Conservation (phyloP, 1,284 basidiomycete genomes). For the Pseudozyma hubeiensis region DNA sequence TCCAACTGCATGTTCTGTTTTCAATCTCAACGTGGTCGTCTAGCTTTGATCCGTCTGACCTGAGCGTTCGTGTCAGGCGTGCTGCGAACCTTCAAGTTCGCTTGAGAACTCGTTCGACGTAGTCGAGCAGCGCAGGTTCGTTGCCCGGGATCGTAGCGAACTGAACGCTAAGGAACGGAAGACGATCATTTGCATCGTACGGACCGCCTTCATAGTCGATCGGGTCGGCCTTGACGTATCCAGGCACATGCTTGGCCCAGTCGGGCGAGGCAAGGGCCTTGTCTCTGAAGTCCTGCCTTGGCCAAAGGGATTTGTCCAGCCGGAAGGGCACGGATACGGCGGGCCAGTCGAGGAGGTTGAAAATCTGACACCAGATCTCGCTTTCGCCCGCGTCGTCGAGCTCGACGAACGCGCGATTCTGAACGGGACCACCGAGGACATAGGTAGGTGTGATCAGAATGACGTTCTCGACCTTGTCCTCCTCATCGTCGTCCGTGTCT, state of each 20-base stretch:
- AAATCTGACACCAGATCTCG: slow-evolving; percentile 42
- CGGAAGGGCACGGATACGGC: slow-evolving; percentile 24
- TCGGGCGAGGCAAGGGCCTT: background rate
- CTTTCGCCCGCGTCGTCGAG: slow-evolving; percentile 19
- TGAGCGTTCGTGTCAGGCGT: background rate
- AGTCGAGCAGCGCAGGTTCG: slow-evolving; percentile 19
- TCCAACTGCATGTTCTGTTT: slow-evolving; percentile 31
- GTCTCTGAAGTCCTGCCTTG: background rate
- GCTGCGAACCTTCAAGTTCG: background rate
- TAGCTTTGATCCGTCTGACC: background rate
- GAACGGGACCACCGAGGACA: slow-evolving; percentile 20
- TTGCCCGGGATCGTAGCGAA: slow-evolving; percentile 27
- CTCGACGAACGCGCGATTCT: slow-evolving; percentile 5
- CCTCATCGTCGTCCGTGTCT: background rate
- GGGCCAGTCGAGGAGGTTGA: slow-evolving; percentile 47
- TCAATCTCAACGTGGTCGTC: background rate
- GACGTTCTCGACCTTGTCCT: slow-evolving; percentile 4
- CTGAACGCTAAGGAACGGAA: slow-evolving; percentile 25
- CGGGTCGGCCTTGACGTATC: slow-evolving; percentile 1
- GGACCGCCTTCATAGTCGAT: background rate
- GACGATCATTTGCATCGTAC: background rate
- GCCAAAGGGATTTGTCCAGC: background rate
- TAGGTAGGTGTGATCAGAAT: slow-evolving; percentile 40
- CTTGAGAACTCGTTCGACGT: slow-evolving; percentile 11
- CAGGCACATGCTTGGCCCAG: slow-evolving; percentile 9